Conservation (phyloP, 2,329 filamentous ascomycete genomes). For the Xylaria hypoxylon region DNA sequence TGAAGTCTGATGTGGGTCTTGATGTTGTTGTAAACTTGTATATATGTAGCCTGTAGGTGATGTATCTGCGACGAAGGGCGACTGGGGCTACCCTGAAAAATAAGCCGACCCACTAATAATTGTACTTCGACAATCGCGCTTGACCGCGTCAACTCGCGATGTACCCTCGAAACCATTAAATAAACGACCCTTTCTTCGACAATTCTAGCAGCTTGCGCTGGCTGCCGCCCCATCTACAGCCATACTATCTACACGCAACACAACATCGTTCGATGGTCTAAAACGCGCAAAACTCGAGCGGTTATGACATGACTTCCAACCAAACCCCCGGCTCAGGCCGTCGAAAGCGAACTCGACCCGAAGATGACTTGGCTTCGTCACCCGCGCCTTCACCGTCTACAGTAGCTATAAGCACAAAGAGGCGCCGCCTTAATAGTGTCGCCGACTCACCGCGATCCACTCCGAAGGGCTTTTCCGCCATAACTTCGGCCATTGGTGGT, state of each 20-base stretch:
- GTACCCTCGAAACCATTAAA: conserved; percentile 1
- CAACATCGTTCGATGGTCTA: conserved; percentile 15
- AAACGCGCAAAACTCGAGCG: conserved; percentile 2
- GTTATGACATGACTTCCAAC: conserved; percentile 42
- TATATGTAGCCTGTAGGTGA: no score
- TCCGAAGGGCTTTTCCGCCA: conserved; percentile 42
- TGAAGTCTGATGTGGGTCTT: not conserved
- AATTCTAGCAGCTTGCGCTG: not conserved
- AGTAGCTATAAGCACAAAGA: conserved; percentile 42
- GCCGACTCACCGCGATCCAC: conserved; percentile 44
- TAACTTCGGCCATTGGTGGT: conserved; percentile 44
- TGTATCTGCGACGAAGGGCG: not conserved
- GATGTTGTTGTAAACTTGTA: no score
- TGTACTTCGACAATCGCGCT: conserved; percentile 23
- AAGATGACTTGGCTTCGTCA: conserved; percentile 42
- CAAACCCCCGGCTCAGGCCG: conserved; percentile 41
- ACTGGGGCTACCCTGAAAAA: conserved; percentile 7
- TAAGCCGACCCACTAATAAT: conserved; percentile 12
- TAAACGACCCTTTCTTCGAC: not conserved
- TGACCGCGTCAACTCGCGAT: conserved; percentile 27
- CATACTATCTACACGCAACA: not conserved
- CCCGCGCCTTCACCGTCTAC: conserved; percentile 41
- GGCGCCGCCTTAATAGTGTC: conserved; percentile 41
- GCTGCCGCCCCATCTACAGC: not conserved
- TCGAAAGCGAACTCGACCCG: conserved; percentile 45